Evolutionary conservation across 2,329 filamentous ascomycete genomes (phyloP).

Genomic region (Aspergillus alliaceus): DNA sequence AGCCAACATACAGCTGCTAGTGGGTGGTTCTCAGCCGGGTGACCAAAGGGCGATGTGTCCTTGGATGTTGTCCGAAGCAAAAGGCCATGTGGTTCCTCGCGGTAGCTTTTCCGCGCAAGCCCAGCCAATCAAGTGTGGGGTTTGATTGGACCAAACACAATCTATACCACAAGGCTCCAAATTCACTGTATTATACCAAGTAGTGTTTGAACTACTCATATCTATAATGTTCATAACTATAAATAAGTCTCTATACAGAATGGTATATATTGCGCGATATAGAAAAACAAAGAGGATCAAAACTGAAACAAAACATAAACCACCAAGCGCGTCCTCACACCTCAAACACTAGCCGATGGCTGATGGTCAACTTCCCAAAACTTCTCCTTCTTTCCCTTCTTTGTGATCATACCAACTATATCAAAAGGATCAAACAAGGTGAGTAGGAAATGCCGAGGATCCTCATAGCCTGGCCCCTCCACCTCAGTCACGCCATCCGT

Average conservation of each 20-base stretch:
- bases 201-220: too few relatives aligned
- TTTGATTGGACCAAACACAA: not conserved
- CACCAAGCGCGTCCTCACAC: not conserved
- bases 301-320: not conserved
- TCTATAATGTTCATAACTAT: not conserved
- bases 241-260: not conserved
- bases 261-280: not conserved
- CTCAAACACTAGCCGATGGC: not conserved
- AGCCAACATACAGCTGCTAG: not conserved
- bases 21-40: not conserved
- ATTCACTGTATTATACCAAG: not conserved
- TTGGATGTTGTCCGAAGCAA: slow-evolving; percentile 1
- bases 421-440: slow-evolving; percentile 48
- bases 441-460: slow-evolving; percentile 46
- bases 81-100: slow-evolving; percentile 14
- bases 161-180: not conserved
- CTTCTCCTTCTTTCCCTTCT: slow-evolving; percentile 35
- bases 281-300: not conserved
- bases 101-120: not conserved
- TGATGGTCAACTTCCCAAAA: slow-evolving; percentile 37
- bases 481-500: slow-evolving; percentile 54
- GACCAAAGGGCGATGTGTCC: slow-evolving; percentile 6
- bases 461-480: slow-evolving; percentile 50
- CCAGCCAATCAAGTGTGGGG: not conserved
- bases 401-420: slow-evolving; percentile 36